Percentiles rank a stretch among this genome's conserved stretches.
These are phyloP conservation scores for sunflower (Helianthus annuus) DNA, from an alignment of 129 eudicot species.

Conservation along the genomic window DNA sequence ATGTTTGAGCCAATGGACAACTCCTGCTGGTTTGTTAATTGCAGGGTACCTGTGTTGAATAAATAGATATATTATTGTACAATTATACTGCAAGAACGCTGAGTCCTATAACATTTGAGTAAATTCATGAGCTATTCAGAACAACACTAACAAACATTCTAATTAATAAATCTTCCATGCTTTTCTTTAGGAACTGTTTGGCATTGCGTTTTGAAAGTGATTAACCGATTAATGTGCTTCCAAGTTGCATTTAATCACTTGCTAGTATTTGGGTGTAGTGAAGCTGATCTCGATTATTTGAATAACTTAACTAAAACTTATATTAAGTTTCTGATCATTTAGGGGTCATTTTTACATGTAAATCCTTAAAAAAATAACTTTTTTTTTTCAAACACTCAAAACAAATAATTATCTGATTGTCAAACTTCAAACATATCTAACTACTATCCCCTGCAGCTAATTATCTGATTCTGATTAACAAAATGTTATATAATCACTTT, in stretches of 20 bases:
- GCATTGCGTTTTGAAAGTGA: neutral
- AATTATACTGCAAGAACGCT: neutral
- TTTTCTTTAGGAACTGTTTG: neutral
- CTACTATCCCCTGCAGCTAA: neutral
- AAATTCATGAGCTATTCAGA: constrained; percentile 5
- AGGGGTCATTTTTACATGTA: neutral
- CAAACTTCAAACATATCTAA: too few relatives aligned
- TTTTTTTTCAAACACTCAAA: neutral
- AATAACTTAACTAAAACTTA: neutral
- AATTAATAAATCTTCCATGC: neutral
- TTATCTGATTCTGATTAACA: neutral
- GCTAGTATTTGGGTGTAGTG: neutral
- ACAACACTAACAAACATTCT: neutral
- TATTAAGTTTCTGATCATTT: neutral
- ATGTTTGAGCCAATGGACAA: constrained; percentile 85
- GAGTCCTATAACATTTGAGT: neutral
- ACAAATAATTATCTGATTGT: neutral
- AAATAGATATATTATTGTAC: neutral
- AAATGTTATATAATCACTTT: neutral
- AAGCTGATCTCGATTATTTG: neutral
- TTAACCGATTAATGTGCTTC: neutral
- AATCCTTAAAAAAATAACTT: neutral
- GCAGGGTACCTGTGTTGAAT: constrained; percentile 81
- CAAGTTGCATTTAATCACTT: neutral
- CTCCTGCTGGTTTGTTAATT: constrained; percentile 94